These are phyloP conservation scores for Xylaria bambusicola DNA, from an alignment of 495 filamentous ascomycete species.

Conservation along the genomic window DNA sequence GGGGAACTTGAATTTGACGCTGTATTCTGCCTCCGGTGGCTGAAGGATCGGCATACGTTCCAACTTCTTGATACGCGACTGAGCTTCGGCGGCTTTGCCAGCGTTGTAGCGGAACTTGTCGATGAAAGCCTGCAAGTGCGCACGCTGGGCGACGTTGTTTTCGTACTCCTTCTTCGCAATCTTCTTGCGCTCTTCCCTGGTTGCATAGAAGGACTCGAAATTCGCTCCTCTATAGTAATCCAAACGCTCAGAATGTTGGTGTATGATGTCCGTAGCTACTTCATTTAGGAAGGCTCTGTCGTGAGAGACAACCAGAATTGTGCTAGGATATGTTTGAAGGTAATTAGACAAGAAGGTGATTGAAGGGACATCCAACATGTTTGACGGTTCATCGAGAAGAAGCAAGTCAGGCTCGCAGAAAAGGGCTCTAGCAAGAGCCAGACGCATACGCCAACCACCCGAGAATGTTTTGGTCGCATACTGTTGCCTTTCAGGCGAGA, in stretches of 20 bases:
- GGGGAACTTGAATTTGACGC: slow-evolving; percentile 95
- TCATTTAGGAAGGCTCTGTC: slow-evolving; percentile 99
- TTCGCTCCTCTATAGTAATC: slow-evolving; percentile 99
- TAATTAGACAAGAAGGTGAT: slow-evolving; percentile 98
- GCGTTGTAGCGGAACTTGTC: slow-evolving; percentile 99
- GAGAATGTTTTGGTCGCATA: slow-evolving; percentile 97
- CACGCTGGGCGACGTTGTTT: slow-evolving; percentile 92
- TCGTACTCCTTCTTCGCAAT: slow-evolving; percentile 97
- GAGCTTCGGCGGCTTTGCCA: slow-evolving; percentile 96
- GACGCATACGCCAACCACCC: slow-evolving; percentile 98
- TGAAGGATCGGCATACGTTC: slow-evolving; percentile 94
- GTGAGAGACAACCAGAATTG: slow-evolving; percentile 95
- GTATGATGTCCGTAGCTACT: slow-evolving; percentile 98
- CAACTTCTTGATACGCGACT: slow-evolving; percentile 97
- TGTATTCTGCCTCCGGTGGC: slow-evolving; percentile 90
- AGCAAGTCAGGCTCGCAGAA: slow-evolving; percentile 98
- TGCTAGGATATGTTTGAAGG: slow-evolving; percentile 90
- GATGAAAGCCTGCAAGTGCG: slow-evolving; percentile 91
- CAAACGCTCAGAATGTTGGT: slow-evolving; percentile 94
- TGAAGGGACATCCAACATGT: slow-evolving; percentile 99
- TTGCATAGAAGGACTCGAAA: slow-evolving; percentile 98
- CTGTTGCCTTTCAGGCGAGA: slow-evolving; percentile 91
- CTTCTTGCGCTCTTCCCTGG: slow-evolving; percentile 95
- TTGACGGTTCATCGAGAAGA: slow-evolving; percentile 97
- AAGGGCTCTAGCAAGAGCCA: slow-evolving; percentile 89